phyloP scores from a whole-genome alignment of 2,329 filamentous ascomycete genomes.

The Aspergillus sp. region DNA sequence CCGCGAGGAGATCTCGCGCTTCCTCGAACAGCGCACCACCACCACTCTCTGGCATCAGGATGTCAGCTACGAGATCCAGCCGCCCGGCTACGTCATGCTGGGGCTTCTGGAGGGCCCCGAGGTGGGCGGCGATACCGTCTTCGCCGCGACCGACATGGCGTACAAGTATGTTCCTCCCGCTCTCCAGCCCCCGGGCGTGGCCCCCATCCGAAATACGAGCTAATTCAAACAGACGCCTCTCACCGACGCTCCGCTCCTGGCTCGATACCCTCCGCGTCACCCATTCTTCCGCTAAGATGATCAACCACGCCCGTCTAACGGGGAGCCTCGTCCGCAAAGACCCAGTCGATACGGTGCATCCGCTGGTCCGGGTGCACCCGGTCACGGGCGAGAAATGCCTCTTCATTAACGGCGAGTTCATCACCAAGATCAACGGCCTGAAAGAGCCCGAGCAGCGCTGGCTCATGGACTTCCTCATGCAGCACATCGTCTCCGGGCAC shows the following conservation, averaged over 20 bases:
- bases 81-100: slow-evolving; percentile 48
- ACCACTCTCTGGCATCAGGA: slow-evolving; percentile 51
- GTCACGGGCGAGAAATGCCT: slow-evolving; percentile 49
- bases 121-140: slow-evolving; percentile 49
- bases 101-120: slow-evolving; percentile 50
- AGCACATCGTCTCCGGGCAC: slow-evolving; percentile 47
- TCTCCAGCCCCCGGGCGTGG: neutral
- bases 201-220: neutral
- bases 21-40: slow-evolving; percentile 43
- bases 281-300: slow-evolving; percentile 46
- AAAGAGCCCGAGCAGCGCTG: slow-evolving; percentile 47
- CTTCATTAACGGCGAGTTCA: slow-evolving; percentile 50
- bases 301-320: slow-evolving; percentile 39
- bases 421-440: slow-evolving; percentile 46
- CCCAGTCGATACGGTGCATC: slow-evolving; percentile 44
- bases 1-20: slow-evolving; percentile 41
- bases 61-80: slow-evolving; percentile 49
- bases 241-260: slow-evolving; percentile 49
- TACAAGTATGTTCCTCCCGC: slow-evolving; percentile 35
- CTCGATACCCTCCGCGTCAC: slow-evolving; percentile 34
- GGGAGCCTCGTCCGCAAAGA: slow-evolving; percentile 45
- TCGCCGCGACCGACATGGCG: slow-evolving; percentile 44
- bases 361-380: slow-evolving; percentile 47
- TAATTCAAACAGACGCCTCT: slow-evolving; percentile 33
- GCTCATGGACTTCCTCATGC: slow-evolving; percentile 48